A percentile compares a stretch with the other conserved stretches of the same genome.
Conservation (phyloP, 495 filamentous ascomycete genomes). For the Penicillium pancosmium region DNA sequence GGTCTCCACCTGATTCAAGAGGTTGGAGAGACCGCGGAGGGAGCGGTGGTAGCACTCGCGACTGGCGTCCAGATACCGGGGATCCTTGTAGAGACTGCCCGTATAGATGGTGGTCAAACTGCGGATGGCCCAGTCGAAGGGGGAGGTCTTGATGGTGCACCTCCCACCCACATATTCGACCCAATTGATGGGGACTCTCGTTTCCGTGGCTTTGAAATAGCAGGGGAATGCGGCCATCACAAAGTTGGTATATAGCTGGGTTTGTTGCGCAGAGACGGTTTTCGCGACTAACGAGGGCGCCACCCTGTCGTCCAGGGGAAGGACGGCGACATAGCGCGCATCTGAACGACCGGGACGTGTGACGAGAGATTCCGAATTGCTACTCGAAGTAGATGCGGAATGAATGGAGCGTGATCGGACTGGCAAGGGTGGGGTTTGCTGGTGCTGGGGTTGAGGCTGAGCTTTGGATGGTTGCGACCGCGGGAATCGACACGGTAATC, state of each 20-base stretch:
- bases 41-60: slow-evolving; percentile 29
- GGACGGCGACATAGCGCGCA: slow-evolving; percentile 8
- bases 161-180: slow-evolving; percentile 29
- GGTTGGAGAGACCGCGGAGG: slow-evolving; percentile 22
- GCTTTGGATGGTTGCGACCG: background rate
- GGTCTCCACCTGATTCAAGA: slow-evolving; percentile 19
- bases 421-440: slow-evolving; percentile 27
- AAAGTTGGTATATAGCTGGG: slow-evolving; percentile 32
- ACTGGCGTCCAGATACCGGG: slow-evolving; percentile 18
- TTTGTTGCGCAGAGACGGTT: slow-evolving; percentile 28
- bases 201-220: slow-evolving; percentile 33
- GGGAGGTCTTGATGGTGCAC: slow-evolving; percentile 15
- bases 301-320: slow-evolving; percentile 24
- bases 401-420: slow-evolving; percentile 22
- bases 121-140: slow-evolving; percentile 32
- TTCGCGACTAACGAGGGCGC: slow-evolving; percentile 30
- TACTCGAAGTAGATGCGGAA: slow-evolving; percentile 10
- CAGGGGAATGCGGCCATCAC: slow-evolving; percentile 30
- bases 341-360: slow-evolving; percentile 6
- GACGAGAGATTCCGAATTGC: slow-evolving; percentile 1
- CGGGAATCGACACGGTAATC: slow-evolving; percentile 27
- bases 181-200: slow-evolving; percentile 32
- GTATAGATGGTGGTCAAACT: slow-evolving; percentile 31
- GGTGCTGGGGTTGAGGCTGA: background rate
- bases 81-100: slow-evolving; percentile 26